phyloP scores from a whole-genome alignment of 116 monocot genomes.

The Phalaenopsis hybrid region DNA sequence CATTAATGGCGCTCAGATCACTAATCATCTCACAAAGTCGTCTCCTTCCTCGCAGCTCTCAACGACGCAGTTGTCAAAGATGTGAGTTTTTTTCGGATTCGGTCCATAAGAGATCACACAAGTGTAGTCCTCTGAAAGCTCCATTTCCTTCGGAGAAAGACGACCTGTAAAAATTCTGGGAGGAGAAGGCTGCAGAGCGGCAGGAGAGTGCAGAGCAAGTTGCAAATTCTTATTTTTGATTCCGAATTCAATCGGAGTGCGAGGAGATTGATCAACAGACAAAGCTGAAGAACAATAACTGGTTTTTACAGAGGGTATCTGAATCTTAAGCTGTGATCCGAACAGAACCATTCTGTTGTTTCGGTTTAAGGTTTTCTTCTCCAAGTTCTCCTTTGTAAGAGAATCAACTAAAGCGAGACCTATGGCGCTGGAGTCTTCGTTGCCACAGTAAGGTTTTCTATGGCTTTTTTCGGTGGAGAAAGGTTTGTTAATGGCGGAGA shows the following conservation, averaged over 20 bases:
- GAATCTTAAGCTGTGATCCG: slow-evolving; percentile 49
- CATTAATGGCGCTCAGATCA: slow-evolving; percentile 4
- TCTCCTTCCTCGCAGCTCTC: slow-evolving; percentile 21
- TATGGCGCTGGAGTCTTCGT: slow-evolving; percentile 16
- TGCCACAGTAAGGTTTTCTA: slow-evolving; percentile 12
- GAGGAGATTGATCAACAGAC: slow-evolving; percentile 18
- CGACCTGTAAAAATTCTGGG: slow-evolving; percentile 11
- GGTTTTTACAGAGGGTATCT: slow-evolving; percentile 21
- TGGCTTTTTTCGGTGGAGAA: slow-evolving; percentile 30
- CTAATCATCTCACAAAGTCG: not conserved
- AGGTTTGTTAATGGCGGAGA: slow-evolving; percentile 25
- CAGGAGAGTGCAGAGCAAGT: slow-evolving; percentile 31
- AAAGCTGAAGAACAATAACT: slow-evolving; percentile 2
- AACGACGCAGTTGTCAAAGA: slow-evolving; percentile 42
- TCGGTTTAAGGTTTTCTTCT: not conserved
- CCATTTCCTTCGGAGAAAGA: slow-evolving; percentile 33
- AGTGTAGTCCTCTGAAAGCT: slow-evolving; percentile 53
- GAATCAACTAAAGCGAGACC: slow-evolving; percentile 56
- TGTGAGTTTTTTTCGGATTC: slow-evolving; percentile 46
- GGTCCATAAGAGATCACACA: slow-evolving; percentile 48
- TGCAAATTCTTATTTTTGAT: slow-evolving; percentile 56
- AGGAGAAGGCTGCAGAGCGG: not conserved
- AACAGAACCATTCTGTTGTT: slow-evolving; percentile 39
- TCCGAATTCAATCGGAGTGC: slow-evolving; percentile 52
- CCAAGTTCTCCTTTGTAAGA: slow-evolving; percentile 24